Conservation (phyloP, 1,284 basidiomycete genomes). For the Cutaneotrichosporon daszewskae region DNA sequence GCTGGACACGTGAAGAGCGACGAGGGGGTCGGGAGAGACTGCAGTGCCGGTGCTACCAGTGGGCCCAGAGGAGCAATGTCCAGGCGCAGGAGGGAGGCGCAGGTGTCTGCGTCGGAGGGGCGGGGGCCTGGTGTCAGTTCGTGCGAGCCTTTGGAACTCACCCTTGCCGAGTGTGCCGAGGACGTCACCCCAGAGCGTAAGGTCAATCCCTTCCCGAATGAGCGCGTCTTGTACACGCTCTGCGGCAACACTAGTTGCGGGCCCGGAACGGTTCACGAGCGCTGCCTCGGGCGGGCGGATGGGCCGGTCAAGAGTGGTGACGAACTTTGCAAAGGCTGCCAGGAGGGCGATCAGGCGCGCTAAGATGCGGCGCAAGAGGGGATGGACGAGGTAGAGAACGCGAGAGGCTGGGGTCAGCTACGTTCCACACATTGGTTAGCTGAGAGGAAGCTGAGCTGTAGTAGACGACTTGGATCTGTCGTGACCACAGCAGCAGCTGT, state of each 20-base stretch:
- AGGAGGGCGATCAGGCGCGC: slow-evolving; percentile 26
- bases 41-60: slow-evolving; percentile 10
- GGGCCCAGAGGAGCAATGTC: slow-evolving; percentile 11
- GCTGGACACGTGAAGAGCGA: slow-evolving; percentile 26
- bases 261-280: slow-evolving; percentile 18
- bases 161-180: slow-evolving; percentile 17
- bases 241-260: slow-evolving; percentile 30
- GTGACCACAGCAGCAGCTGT: too few species aligned
- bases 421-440: too few species aligned
- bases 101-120: slow-evolving; percentile 12
- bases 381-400: slow-evolving; percentile 30
- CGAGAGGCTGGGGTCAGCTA: slow-evolving; percentile 3
- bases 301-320: slow-evolving; percentile 25
- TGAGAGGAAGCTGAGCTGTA: too few species aligned
- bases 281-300: slow-evolving; percentile 27
- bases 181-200: slow-evolving; percentile 29
- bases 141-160: too few species aligned
- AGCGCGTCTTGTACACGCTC: slow-evolving; percentile 24
- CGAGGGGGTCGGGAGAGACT: slow-evolving; percentile 22
- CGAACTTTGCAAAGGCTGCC: slow-evolving; percentile 22
- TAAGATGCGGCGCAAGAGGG: slow-evolving; percentile 20
- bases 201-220: slow-evolving; percentile 25
- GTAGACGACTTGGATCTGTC: too few species aligned
- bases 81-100: slow-evolving; percentile 16
- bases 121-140: too few species aligned